Base-by-base conservation (phyloP, 2,329 filamentous ascomycete species). In the Zymoseptoria pseudotritici region DNA sequence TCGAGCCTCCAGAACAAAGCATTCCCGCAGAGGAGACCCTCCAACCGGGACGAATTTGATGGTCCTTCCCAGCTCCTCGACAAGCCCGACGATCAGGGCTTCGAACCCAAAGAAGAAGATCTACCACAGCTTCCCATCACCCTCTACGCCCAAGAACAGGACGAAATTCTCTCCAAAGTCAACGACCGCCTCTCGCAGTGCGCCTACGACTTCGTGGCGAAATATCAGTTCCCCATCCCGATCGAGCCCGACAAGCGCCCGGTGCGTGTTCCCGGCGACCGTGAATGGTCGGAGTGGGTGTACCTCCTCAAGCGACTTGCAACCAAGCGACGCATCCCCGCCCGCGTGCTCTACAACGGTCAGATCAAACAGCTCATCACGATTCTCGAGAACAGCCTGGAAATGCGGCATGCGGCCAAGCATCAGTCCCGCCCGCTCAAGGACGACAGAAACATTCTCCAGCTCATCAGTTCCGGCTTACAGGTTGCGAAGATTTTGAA, bases 341-440 rank as follows among this genome's bases (percentile, higher is more conserved):
- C 90, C 53, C 82, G 90, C 58, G 88, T 94, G 20, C 79, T 95
- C 51, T 94, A 93, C 79, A 72, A 94, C 73, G 89, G 89, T 61
- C 90, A 95, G 76, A 95, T 95, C 76, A 94, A 93, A 77, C 90
- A 94, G 75, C 86, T 95, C 74, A 88, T 94, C 65, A 94, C 90
- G 50, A 89, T 94, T 29, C 77, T 95, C 68, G 90, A 95, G 72
- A 95, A 94, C 75, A 92, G 89, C 54, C 79, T 95, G 70, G 90
- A 93, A 78, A 92, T 92, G 89, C 83, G 90, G 64, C 89, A 93
- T 74, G 88, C 89, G 61, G 88, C 89, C 54, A 91, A 91, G 75
- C 88, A 92, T 76, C 89, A 92, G 75, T 89, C 86, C 65, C 84
- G 90, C 62, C 89, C 89, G 20, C 81, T 92, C 65, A 94, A 93